These are phyloP conservation scores for Penicillium goetzii DNA, from an alignment of 495 filamentous ascomycete species.

Conservation along the genomic window DNA sequence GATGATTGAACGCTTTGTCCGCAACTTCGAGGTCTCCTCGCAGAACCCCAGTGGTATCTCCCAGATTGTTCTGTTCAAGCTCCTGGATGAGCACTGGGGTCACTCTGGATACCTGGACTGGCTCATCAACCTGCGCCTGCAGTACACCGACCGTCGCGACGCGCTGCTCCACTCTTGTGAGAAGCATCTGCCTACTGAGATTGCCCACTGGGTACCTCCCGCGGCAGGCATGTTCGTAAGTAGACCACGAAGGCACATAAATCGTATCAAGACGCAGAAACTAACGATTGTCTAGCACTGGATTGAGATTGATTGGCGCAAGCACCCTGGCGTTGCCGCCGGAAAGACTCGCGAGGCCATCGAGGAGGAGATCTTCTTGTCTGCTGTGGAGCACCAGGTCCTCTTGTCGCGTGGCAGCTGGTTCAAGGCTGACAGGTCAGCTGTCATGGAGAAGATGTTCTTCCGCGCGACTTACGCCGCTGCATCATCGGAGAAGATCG, in stretches of 20 bases:
- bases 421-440: slow-evolving; percentile 71
- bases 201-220: slow-evolving; percentile 83
- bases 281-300: slow-evolving; percentile 62
- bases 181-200: slow-evolving; percentile 70
- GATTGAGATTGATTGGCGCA: slow-evolving; percentile 75
- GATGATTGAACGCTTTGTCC: slow-evolving; percentile 76
- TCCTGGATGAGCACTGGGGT: slow-evolving; percentile 93
- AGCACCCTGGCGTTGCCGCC: slow-evolving; percentile 64
- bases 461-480: slow-evolving; percentile 90
- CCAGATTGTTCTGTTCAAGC: slow-evolving; percentile 82
- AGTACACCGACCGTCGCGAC: slow-evolving; percentile 81
- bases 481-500: slow-evolving; percentile 73
- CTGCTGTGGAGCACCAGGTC: slow-evolving; percentile 69
- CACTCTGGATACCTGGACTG: slow-evolving; percentile 90
- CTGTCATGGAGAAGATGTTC: slow-evolving; percentile 61
- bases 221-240: slow-evolving; percentile 96
- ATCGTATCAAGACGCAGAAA: neutral
- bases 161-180: slow-evolving; percentile 83
- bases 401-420: slow-evolving; percentile 82
- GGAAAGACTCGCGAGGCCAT: slow-evolving; percentile 67
- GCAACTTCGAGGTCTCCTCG: slow-evolving; percentile 74
- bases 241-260: slow-evolving; percentile 26
- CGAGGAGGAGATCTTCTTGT: slow-evolving; percentile 83
- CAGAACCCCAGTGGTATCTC: slow-evolving; percentile 85
- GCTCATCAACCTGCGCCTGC: slow-evolving; percentile 80